phyloP scores from a whole-genome alignment of 345 rosid species.

The Sisymbrium altissimum region DNA sequence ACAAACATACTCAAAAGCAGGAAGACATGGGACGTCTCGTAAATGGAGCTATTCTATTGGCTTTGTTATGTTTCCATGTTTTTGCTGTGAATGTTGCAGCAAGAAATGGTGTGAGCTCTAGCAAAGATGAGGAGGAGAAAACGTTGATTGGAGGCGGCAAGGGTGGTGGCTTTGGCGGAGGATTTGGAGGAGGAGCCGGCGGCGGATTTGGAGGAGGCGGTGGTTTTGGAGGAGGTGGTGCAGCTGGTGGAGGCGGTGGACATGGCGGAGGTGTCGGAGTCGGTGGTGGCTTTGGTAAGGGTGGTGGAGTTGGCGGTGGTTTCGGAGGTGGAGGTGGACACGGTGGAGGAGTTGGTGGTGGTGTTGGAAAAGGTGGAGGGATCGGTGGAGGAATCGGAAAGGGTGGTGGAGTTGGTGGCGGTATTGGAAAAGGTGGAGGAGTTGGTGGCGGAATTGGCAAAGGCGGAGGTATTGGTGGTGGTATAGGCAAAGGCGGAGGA shows the following conservation, averaged over 20 bases:
- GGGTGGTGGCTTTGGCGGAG: conserved; percentile 41
- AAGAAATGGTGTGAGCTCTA: conserved; percentile 28
- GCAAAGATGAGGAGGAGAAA: conserved; percentile 34
- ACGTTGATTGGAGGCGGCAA: conserved; percentile 33
- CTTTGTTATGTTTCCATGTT: conserved; percentile 47
- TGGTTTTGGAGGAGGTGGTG: conserved; percentile 37
- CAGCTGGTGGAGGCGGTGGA: conserved; percentile 39
- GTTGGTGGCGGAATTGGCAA: background rate
- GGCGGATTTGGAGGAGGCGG: conserved; percentile 29
- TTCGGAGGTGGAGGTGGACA: conserved; percentile 36
- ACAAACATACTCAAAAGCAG: conserved; percentile 16
- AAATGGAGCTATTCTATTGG: conserved; percentile 31
- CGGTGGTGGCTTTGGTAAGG: conserved; percentile 33
- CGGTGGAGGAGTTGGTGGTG: conserved; percentile 36
- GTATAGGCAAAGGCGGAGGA: background rate
- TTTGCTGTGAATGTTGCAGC: conserved; percentile 43
- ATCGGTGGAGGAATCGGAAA: conserved; percentile 19
- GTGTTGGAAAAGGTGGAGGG: conserved; percentile 28
- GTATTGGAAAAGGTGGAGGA: too few species aligned
- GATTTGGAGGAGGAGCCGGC: conserved; percentile 44
- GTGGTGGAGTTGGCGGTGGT: conserved; percentile 41
- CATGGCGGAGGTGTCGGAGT: conserved; percentile 42
- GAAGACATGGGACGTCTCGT: conserved; percentile 36
- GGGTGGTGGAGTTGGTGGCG: conserved; percentile 23
- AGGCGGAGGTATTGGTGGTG: background rate